phyloP scores from a whole-genome alignment of 306 rosid species.

The Cucurbita argyrosperma region DNA sequence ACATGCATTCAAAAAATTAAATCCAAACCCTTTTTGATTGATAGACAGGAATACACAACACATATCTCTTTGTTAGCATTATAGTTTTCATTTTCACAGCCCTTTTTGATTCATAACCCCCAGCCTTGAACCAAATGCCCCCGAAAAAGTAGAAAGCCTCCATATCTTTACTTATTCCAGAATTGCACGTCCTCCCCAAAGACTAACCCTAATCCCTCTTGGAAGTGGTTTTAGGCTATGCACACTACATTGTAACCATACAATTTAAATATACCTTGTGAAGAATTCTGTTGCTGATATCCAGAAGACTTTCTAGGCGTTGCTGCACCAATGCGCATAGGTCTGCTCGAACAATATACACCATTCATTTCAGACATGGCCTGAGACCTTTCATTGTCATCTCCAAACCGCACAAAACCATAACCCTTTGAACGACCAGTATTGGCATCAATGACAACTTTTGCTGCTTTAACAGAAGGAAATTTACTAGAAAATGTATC shows the following conservation, averaged over 20 bases:
- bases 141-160: not conserved
- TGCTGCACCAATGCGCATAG: constrained; percentile 94
- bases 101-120: not conserved
- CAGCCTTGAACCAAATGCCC: not conserved
- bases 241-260: not conserved
- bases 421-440: constrained; percentile 96
- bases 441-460: constrained; percentile 90
- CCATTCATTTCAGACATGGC: constrained; percentile 91
- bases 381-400: constrained; percentile 66
- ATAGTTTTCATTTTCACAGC: not conserved
- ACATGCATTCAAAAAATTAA: not conserved
- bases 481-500: constrained; percentile 64
- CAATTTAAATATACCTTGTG: constrained; percentile 35
- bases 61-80: not conserved
- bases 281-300: constrained; percentile 40
- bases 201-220: not conserved
- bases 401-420: constrained; percentile 95
- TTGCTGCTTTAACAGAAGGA: constrained; percentile 86
- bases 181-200: not conserved
- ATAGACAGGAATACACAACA: not conserved
- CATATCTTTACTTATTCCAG: not conserved
- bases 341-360: constrained; percentile 74
- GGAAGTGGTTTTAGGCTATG: not conserved
- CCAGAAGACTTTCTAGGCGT: constrained; percentile 91
- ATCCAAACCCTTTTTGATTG: not conserved